phyloP scores from a whole-genome alignment of 73 alveolate species.

The Paraurostyla sp. region DNA sequence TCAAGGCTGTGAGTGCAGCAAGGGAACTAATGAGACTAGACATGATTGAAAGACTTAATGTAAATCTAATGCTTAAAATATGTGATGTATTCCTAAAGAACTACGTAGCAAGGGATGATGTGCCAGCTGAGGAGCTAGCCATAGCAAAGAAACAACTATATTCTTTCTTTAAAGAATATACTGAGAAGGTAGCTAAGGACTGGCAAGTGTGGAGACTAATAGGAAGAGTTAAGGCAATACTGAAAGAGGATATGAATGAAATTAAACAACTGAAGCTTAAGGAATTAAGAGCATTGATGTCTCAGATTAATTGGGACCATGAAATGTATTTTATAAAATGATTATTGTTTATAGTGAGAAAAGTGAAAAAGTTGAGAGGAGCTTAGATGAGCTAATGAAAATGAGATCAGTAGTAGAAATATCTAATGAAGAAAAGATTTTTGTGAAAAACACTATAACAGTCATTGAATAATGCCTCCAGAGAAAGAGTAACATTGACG shows the following conservation, averaged over 20 bases:
- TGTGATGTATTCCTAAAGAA: slow-evolving; percentile 67
- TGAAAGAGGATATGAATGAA: slow-evolving; percentile 55
- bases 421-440: slow-evolving; percentile 28
- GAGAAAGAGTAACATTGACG: too few relatives aligned
- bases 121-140: slow-evolving; percentile 11
- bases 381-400: slow-evolving; percentile 42
- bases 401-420: slow-evolving; percentile 1
- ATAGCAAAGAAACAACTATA: slow-evolving; percentile 23
- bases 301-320: slow-evolving; percentile 67
- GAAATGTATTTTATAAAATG: slow-evolving; percentile 6
- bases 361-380: slow-evolving; percentile 65
- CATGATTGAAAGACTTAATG: slow-evolving; percentile 57
- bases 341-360: slow-evolving; percentile 46
- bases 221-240: slow-evolving; percentile 55
- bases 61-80: slow-evolving; percentile 48
- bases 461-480: not conserved
- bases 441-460: not conserved
- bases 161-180: slow-evolving; percentile 49
- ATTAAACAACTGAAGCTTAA: slow-evolving; percentile 64
- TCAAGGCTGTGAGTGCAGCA: slow-evolving; percentile 67
- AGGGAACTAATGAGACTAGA: slow-evolving; percentile 49
- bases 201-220: slow-evolving; percentile 65
- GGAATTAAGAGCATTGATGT: slow-evolving; percentile 51
- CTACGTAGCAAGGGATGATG: slow-evolving; percentile 8
- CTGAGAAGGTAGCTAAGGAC: slow-evolving; percentile 46